Evolutionary conservation across 768 basidiomycete genomes (phyloP).

Genomic region (Suillus subaureus): DNA sequence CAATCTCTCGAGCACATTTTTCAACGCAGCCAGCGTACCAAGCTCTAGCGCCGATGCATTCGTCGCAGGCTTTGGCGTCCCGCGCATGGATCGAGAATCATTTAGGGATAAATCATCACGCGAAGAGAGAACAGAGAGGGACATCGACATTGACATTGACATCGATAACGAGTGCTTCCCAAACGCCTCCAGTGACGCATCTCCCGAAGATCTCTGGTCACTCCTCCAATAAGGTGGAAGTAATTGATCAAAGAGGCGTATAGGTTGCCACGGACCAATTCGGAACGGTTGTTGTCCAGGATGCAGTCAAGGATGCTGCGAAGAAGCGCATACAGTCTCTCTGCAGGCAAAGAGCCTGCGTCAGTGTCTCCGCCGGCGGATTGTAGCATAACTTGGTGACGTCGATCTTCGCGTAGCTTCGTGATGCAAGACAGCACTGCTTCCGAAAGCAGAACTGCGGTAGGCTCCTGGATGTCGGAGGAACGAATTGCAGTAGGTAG

Average conservation of each 20-base stretch:
- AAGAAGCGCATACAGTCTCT: constrained; percentile 75
- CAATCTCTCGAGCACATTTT: constrained; percentile 69
- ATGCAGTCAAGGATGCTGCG: constrained; percentile 76
- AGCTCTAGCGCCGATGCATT: constrained; percentile 50
- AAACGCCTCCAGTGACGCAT: constrained; percentile 20
- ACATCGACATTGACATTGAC: constrained; percentile 31
- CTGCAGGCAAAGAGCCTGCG: constrained; percentile 73
- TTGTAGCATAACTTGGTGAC: constrained; percentile 67
- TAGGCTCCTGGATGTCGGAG: constrained; percentile 64
- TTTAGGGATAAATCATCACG: constrained; percentile 43
- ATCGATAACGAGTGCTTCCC: constrained; percentile 31
- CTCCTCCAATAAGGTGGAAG: constrained; percentile 59
- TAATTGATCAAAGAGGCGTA: constrained; percentile 92
- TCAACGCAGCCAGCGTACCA: constrained; percentile 69
- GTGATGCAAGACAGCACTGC: constrained; percentile 80
- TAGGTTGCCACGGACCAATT: constrained; percentile 91
- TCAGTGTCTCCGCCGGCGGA: constrained; percentile 64
- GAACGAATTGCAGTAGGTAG: constrained; percentile 72
- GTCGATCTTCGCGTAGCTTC: constrained; percentile 83
- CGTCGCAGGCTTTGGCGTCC: constrained; percentile 20
- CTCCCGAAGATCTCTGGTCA: constrained; percentile 17
- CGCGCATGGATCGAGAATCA: constrained; percentile 37
- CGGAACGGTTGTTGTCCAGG: constrained; percentile 73
- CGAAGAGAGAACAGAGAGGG: constrained; percentile 38
- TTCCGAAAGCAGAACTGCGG: constrained; percentile 84